Evolutionary conservation across 805 yeast genomes (phyloP), one percentile per base, ranked within the genome.

Genomic region (Wickerhamiella domercqiae): DNA sequence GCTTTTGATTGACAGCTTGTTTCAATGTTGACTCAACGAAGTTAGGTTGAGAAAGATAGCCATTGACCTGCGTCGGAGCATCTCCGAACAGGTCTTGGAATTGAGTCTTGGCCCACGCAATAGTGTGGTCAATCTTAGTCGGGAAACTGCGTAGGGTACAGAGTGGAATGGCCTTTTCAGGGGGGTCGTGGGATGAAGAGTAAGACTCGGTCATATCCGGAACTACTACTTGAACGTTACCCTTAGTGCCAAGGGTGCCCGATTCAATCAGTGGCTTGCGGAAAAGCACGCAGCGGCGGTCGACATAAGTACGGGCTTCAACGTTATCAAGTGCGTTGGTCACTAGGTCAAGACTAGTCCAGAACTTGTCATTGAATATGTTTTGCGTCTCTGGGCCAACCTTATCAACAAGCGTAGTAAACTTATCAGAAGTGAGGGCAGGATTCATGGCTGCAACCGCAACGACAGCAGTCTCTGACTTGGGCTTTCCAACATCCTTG

Each of bases 61-160:
- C 61, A 58, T 90, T 90, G 39, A 86, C 97, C 51, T 83, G 83
- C 59, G 82, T 94, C 15, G 94, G 86, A n/a, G 83, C 69, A 43
- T 87, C 95, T 26, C 74, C 66, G 59, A 90, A 90, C 53, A 74
- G 83, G 16, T 90, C 94, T 66, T 80, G 90, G 69, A 90, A 90
- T 54, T 83, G 67, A 15, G 84, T 75, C 63, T 93, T 93, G 13
- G 97, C 94, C 99, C 99, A 90, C 4, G 98, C 97, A 62, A 90
- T 90, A 1, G 99, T 90, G 56, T 90, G 99, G 57, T 90, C 99
- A 51, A 90, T 90, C 62, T 87, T 87, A 61, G 84, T 81, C 40
- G 99, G 99, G 77, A 90, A 90, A 3, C 94, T 81, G 62, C 97
- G 76, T 55, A 90, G 68, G 2, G 99, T 90, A 70, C 99, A 90